phyloP scores from a whole-genome alignment of 495 filamentous ascomycete genomes.

The Hypoxylon cercidicola region DNA sequence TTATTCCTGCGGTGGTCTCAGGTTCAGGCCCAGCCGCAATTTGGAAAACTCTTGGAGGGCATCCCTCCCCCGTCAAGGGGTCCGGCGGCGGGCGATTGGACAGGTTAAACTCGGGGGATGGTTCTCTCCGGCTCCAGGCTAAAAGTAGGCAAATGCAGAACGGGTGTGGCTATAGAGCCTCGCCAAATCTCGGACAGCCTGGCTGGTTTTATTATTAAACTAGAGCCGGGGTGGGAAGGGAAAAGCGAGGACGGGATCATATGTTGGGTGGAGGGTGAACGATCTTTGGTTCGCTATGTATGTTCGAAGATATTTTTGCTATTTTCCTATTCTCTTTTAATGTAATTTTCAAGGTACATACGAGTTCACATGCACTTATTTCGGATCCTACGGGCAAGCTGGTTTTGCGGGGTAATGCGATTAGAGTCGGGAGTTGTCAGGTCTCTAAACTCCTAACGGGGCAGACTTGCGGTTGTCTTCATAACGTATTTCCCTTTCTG shows the following conservation, averaged over 20 bases:
- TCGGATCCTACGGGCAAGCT: constrained; percentile 33
- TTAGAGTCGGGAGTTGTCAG: constrained; percentile 37
- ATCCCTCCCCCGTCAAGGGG: neutral
- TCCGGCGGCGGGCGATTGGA: constrained; percentile 41
- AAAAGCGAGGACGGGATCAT: neutral
- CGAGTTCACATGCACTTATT: neutral
- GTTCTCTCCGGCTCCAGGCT: constrained; percentile 41
- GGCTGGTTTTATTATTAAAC: constrained; percentile 28
- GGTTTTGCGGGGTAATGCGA: constrained; percentile 43
- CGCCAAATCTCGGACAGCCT: constrained; percentile 39
- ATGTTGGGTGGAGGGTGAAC: too few species aligned
- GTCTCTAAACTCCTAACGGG: constrained; percentile 43
- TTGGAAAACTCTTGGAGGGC: constrained; percentile 17
- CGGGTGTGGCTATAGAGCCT: constrained; percentile 39
- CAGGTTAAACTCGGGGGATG: constrained; percentile 44
- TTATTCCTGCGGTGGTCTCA: neutral
- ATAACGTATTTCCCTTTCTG: constrained; percentile 36
- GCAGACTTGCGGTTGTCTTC: constrained; percentile 18
- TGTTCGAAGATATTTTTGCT: neutral
- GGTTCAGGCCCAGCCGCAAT: constrained; percentile 33
- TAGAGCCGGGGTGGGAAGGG: neutral
- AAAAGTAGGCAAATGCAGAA: constrained; percentile 44
- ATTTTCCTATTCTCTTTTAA: neutral
- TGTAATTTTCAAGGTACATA: neutral
- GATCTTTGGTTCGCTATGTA: neutral